Conservation (phyloP, 768 basidiomycete species). For the Exidia glandulosa region DNA sequence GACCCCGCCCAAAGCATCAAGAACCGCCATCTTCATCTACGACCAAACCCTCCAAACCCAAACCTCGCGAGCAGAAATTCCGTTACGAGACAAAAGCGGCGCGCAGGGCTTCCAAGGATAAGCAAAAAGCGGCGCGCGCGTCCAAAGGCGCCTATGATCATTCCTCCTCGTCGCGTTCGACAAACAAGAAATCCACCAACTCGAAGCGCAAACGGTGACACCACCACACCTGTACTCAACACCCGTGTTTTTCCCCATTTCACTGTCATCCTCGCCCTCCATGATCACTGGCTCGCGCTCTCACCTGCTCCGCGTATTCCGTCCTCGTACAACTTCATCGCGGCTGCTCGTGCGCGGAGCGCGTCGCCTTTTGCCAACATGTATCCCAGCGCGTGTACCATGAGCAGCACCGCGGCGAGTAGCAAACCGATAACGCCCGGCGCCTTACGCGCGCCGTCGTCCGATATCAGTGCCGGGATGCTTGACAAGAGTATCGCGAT, state of each 20-base stretch:
- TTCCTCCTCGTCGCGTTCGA: conserved; percentile 33
- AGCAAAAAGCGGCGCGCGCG: conserved; percentile 50
- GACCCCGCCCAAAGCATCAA: too few species aligned
- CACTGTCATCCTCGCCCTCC: too few species aligned
- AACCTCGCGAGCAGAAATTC: conserved; percentile 31
- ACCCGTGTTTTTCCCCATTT: not conserved
- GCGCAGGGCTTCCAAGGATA: conserved; percentile 46
- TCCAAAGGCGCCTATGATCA: conserved; percentile 71
- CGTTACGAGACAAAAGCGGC: conserved; percentile 64
- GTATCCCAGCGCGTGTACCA: not conserved
- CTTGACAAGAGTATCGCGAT: not conserved
- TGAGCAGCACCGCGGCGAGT: not conserved
- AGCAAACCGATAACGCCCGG: not conserved
- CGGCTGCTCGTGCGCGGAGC: not conserved
- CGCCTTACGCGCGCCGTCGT: not conserved
- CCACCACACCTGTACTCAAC: not conserved
- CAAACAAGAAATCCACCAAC: not conserved
- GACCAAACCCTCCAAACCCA: conserved; percentile 20
- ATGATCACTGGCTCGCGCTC: not conserved
- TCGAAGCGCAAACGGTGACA: not conserved
- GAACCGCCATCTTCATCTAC: not conserved
- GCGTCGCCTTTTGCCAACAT: not conserved
- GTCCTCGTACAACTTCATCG: not conserved
- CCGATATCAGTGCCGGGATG: not conserved
- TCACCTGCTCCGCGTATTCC: not conserved